Base-by-base conservation (phyloP, 495 filamentous ascomycete genomes). In the Aspergillus hancockii region DNA sequence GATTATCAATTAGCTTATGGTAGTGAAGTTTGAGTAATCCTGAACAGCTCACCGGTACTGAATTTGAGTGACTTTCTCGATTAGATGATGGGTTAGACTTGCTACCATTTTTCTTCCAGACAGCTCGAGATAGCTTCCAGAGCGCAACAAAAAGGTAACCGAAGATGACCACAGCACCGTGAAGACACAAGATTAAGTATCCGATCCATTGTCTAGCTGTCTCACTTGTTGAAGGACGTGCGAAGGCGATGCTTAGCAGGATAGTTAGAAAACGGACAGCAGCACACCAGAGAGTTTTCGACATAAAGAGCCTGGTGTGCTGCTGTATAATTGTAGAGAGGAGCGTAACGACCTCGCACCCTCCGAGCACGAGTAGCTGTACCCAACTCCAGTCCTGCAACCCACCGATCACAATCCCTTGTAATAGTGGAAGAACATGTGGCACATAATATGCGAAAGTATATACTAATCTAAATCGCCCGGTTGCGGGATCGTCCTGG, bases 401-500 rank as follows among this genome's bases (percentile, higher is more conserved):
- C 9, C 52, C 52, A 45, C 52, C 52, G n/a, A 55, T 55, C 8
- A 45, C 16, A 14, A 55, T 30, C 12, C 52, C 52, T 45, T 45
- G 52, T 14, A 45, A 4, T n/a, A 55, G 41, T 13, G 52, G 52
- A 19, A 55, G n/a, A 18, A 22, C 49, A 16, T 32, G 23, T 14
- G 22, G 31, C 31, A 45, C 10, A 31, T 31, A 55, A 21, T 28
- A n/a, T 34, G 21, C 36, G 14, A 45, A 31, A 30, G 16, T 13
- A 0, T 22, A 8, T 14, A 9, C 1, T 8, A 22, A 4, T 22
- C 16, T 23, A 3, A 19, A 25, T n/a, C 6, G 31, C 25, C 36
- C 14, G 12, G 34, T 55, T 8, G 52, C 3, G 1, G n/a, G 52
- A 30, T 40, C 9, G 19, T 55, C 52, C 16, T n/a, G 22, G 16